A percentile compares a stretch with the other conserved stretches of the same genome.
These are phyloP conservation scores for Pseudocohnilembus persalinus DNA, from an alignment of 169 alveolate species.

Conservation along the genomic window DNA sequence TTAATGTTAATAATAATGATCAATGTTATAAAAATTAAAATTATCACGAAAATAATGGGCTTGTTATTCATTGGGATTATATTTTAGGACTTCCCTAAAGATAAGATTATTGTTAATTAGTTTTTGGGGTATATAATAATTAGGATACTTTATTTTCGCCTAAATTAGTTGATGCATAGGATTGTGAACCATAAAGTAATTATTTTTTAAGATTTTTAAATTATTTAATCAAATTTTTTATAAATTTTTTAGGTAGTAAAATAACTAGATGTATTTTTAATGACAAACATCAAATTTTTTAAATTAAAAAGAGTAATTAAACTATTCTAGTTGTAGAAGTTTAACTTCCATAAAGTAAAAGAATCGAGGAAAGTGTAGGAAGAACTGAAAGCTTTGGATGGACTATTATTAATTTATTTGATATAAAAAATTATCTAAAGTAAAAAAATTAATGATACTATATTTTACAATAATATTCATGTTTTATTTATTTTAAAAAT, in stretches of 20 bases:
- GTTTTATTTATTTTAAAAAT: background rate
- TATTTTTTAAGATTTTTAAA: conserved; percentile 13
- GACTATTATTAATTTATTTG: conserved; percentile 64
- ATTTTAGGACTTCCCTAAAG: conserved; percentile 54
- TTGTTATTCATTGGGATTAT: conserved; percentile 57
- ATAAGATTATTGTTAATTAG: conserved; percentile 39
- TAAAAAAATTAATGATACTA: no score
- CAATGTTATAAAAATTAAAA: conserved; percentile 3
- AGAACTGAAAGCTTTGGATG: conserved; percentile 55
- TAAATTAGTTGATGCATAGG: conserved; percentile 47
- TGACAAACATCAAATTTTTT: conserved; percentile 36
- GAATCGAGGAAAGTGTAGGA: conserved; percentile 40
- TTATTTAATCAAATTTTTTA: no score
- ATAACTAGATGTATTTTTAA: conserved; percentile 45
- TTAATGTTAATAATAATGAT: no score
- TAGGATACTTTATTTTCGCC: conserved; percentile 46
- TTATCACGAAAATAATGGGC: conserved; percentile 44
- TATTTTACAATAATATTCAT: no score
- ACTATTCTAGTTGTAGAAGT: conserved; percentile 62
- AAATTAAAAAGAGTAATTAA: conserved; percentile 56
- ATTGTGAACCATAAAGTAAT: conserved; percentile 60
- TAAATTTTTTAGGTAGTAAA: background rate
- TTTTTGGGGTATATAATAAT: conserved; percentile 53
- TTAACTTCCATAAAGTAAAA: conserved; percentile 53
- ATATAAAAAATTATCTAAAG: conserved; percentile 49